Evolutionary conservation across 2,329 filamentous ascomycete species (phyloP).

Genomic region (Ophiosphaerella herpotricha): DNA sequence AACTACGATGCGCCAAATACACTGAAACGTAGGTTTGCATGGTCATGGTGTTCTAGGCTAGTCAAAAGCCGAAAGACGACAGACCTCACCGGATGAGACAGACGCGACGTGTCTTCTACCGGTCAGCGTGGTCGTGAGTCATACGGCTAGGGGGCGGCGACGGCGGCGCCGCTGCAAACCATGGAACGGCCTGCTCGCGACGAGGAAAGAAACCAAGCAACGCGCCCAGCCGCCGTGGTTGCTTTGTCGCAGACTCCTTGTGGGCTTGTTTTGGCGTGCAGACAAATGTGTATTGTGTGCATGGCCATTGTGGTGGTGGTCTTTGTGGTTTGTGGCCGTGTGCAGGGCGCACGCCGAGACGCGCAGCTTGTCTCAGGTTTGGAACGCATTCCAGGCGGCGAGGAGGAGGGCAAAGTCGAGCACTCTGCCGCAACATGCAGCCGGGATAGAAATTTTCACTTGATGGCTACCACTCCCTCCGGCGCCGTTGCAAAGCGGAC

Average conservation of each 20-base stretch:
- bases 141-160: constrained; percentile 16
- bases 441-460: constrained; percentile 18
- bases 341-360: constrained; percentile 13
- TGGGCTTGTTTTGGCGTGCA: constrained; percentile 6
- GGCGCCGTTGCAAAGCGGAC: constrained; percentile 9
- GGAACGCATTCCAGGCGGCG: constrained; percentile 23
- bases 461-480: constrained; percentile 2
- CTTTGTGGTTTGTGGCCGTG: constrained; percentile 13
- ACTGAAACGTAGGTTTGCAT: background rate
- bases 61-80: constrained; percentile 1
- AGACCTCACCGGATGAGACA: constrained; percentile 15
- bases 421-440: constrained; percentile 6
- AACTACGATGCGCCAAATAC: constrained; percentile 2
- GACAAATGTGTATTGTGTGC: background rate
- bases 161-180: constrained; percentile 13
- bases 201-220: constrained; percentile 1
- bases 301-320: constrained; percentile 8
- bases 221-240: background rate
- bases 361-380: constrained; percentile 25
- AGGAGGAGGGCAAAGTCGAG: constrained; percentile 10
- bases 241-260: constrained; percentile 4
- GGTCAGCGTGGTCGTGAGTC: constrained; percentile 29
- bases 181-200: constrained; percentile 10
- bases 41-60: background rate
- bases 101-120: constrained; percentile 17